Evolutionary conservation across 495 filamentous ascomycete genomes (phyloP), one percentile per base, ranked within the genome.

Genomic region (Neurospora sp.): DNA sequence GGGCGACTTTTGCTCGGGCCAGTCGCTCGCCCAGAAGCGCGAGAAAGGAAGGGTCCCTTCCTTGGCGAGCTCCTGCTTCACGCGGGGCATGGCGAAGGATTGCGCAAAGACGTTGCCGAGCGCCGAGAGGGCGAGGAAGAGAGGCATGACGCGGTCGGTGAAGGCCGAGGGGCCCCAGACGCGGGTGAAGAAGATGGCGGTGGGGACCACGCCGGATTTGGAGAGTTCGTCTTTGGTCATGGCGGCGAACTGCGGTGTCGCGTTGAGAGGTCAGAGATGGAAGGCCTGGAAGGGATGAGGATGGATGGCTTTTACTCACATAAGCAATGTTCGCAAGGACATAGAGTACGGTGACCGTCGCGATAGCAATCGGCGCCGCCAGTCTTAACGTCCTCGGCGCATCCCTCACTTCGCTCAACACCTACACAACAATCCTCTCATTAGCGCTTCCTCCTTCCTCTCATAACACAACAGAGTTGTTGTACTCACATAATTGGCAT

Each of bases 91-190:
- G 7, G 88, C 87, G 75, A 90, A 92, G 9, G 86, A 85, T 70
- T 90, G 87, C 27, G 87, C 85, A 41, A 91, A 80, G n/a, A 91
- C 88, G 75, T 91, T 92, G 35, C 89, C 89, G 70, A 90, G 85
- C 6, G 88, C 85, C 44, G 88, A 89, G n/a, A 91, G 75, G 3
- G 87, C 88, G 61, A 91, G 88, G 69, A 91, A 89, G 65, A 89
- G 85, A 8, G 88, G 87, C 75, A 91, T 83, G n/a, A 84, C 88
- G 45, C 83, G 83, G 70, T 40, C 72, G 20, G 74, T 73, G 69
- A 80, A 79, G 81, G 82, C 9, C 68, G 78, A 16, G 81, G 84
- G 6, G 72, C 80, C 44, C 89, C 88, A 77, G 70, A 80, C 87
- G 69, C 91, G 90, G 39, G 84, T 76, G 76, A 91, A 91, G 78